Evolutionary conservation across 306 rosid species (phyloP), one percentile per base, ranked within the genome.

Genomic region (Cyamopsis tetragonoloba): DNA sequence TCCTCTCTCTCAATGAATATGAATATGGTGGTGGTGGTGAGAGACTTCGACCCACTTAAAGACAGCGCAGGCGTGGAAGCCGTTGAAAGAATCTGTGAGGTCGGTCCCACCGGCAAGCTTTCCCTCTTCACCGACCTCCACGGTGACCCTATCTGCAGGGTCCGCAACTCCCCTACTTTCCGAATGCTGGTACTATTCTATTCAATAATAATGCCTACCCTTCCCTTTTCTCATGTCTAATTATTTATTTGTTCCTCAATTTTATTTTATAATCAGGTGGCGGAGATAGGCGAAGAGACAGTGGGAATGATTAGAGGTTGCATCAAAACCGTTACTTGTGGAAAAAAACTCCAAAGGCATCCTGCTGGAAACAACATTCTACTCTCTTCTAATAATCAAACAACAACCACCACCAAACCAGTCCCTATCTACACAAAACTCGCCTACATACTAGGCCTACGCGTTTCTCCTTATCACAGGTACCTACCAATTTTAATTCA

Each of bases 141-240:
- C 11, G 96, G 98, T 46, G 98, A 92, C 85, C 98, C 98, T 12
- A 83, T 92, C 68, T 89, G 90, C 92, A 77, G 98, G 75, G 95
- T 92, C 88, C 98, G 98, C 60, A 79, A 92, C 78, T 92, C 98
- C 32, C 98, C 98, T 30, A 81, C 90, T 53, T 92, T 75, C 62
- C 84, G 76, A 67, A 89, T 92, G 98, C 91, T 92, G 87, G 98
- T 91, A 76, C 1, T 48, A 46, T 49, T 39, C 34, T 27, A 23
- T 32, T 43, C 59, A 35, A 12, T 38, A 56, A 24, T 66, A 39
- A 10, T 37, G 17, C 37, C 70, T 19, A 17, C 26, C 37, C 64
- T 18, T 39, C 28, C 8, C 30, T 15, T 11, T 3, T 1, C 4
- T 7, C 0, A 7, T 7, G 0, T 11, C 30, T 4, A 6, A 8